Conservation (phyloP, 2,329 filamentous ascomycete genomes). For the Cladophialophora psammophila region DNA sequence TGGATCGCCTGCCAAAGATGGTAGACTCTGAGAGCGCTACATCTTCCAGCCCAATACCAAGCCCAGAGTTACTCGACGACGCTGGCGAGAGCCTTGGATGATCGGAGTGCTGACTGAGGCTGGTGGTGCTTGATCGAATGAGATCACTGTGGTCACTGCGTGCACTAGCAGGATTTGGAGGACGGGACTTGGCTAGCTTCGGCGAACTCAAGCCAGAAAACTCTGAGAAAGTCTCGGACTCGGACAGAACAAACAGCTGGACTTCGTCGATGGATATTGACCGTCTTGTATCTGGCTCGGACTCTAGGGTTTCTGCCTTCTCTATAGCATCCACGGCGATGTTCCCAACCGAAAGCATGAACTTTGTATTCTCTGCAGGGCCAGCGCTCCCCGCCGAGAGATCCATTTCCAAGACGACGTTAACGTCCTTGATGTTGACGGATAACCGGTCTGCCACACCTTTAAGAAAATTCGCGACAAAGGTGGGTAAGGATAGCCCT, state of each 20-base stretch:
- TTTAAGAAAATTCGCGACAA: constrained; percentile 66
- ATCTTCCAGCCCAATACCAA: constrained; percentile 29
- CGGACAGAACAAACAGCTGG: constrained; percentile 35
- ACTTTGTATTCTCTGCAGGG: constrained; percentile 33
- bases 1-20: constrained; percentile 20
- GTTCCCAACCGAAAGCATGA: constrained; percentile 33
- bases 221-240: constrained; percentile 37
- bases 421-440: constrained; percentile 60
- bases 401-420: constrained; percentile 32
- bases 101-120: constrained; percentile 29
- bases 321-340: constrained; percentile 29
- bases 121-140: constrained; percentile 27
- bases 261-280: constrained; percentile 34
- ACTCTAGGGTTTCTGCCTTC: constrained; percentile 6
- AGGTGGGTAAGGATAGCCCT: constrained; percentile 63
- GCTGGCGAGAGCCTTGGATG: constrained; percentile 24
- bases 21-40: constrained; percentile 28
- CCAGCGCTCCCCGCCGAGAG: constrained; percentile 17
- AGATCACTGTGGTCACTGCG: constrained; percentile 25
- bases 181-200: constrained; percentile 31
- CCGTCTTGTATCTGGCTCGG: constrained; percentile 23
- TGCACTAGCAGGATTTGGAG: constrained; percentile 17
- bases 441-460: constrained; percentile 65
- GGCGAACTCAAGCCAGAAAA: constrained; percentile 37
- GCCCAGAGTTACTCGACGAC: constrained; percentile 27